These are phyloP conservation scores for Pleomassaria siparia DNA, from an alignment of 2,329 filamentous ascomycete genomes.

Conservation along the genomic window DNA sequence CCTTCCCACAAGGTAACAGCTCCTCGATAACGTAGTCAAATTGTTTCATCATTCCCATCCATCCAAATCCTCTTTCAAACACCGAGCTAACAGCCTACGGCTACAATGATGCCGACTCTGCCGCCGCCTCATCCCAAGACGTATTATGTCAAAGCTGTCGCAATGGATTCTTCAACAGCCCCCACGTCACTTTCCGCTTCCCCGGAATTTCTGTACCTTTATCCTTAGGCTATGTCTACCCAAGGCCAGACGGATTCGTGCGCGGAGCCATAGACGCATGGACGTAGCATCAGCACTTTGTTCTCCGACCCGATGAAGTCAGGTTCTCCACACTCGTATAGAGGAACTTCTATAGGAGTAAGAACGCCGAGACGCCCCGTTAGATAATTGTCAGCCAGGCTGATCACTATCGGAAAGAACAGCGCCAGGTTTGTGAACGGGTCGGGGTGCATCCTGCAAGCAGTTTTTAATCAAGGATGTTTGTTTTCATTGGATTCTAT, in stretches of 20 bases:
- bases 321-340: slow-evolving; percentile 15
- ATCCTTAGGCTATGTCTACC: slow-evolving; percentile 6
- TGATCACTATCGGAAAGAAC: slow-evolving; percentile 30
- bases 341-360: slow-evolving; percentile 15
- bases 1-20: too few species aligned
- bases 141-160: slow-evolving; percentile 4
- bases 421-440: neutral
- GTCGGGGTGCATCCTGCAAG: neutral
- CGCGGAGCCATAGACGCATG: slow-evolving; percentile 10
- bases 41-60: too few species aligned
- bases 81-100: slow-evolving; percentile 8
- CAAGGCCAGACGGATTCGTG: slow-evolving; percentile 12
- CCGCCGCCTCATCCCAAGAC: neutral
- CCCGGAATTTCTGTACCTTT: neutral
- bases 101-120: neutral
- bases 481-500: neutral
- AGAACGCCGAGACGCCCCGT: slow-evolving; percentile 9
- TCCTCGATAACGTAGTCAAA: too few species aligned
- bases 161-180: slow-evolving; percentile 1
- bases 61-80: slow-evolving; percentile 4
- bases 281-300: slow-evolving; percentile 14
- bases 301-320: slow-evolving; percentile 17
- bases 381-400: slow-evolving; percentile 33
- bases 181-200: slow-evolving; percentile 1
- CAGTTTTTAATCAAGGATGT: neutral